Percentiles rank a stretch among this genome's conserved stretches.
Evolutionary conservation across 2,329 filamentous ascomycete genomes (phyloP).

Genomic region (Nemania sp.): DNA sequence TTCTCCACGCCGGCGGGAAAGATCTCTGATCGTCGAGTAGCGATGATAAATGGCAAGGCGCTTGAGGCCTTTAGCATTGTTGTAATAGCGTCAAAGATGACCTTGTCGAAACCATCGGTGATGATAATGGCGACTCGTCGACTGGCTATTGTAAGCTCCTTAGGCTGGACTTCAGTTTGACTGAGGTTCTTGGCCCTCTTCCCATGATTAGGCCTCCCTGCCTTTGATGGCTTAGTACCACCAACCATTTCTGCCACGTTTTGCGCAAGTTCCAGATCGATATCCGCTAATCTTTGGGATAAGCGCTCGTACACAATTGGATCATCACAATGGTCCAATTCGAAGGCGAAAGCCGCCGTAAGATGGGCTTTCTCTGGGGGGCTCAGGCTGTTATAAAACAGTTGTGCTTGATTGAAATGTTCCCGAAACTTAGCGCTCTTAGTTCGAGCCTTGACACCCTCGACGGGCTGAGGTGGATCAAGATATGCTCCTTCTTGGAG

Average conservation of each 20-base stretch:
- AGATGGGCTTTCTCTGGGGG: conserved; percentile 68
- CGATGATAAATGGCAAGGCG: conserved; percentile 76
- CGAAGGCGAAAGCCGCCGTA: conserved; percentile 65
- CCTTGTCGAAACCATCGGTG: conserved; percentile 74
- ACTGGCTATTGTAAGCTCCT: conserved; percentile 68
- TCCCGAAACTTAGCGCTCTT: conserved; percentile 77
- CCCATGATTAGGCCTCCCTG: conserved; percentile 64
- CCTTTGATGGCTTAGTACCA: conserved; percentile 59
- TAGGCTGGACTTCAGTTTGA: conserved; percentile 68
- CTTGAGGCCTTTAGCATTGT: conserved; percentile 63
- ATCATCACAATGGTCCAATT: conserved; percentile 83
- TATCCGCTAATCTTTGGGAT: conserved; percentile 69
- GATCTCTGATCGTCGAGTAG: conserved; percentile 67
- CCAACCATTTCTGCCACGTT: conserved; percentile 73
- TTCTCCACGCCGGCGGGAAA: conserved; percentile 63
- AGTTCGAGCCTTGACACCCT: conserved; percentile 71
- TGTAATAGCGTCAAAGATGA: conserved; percentile 68
- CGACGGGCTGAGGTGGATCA: conserved; percentile 68
- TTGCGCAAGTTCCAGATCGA: conserved; percentile 72
- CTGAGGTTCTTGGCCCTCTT: conserved; percentile 69
- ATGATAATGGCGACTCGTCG: conserved; percentile 77
- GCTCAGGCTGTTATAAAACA: conserved; percentile 81
- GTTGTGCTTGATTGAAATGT: conserved; percentile 76
- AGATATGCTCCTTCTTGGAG: conserved; percentile 68
- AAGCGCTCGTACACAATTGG: conserved; percentile 74